Evolutionary conservation across 345 rosid species (phyloP), one percentile per base, ranked within the genome.

Genomic region (Brassica cretica): DNA sequence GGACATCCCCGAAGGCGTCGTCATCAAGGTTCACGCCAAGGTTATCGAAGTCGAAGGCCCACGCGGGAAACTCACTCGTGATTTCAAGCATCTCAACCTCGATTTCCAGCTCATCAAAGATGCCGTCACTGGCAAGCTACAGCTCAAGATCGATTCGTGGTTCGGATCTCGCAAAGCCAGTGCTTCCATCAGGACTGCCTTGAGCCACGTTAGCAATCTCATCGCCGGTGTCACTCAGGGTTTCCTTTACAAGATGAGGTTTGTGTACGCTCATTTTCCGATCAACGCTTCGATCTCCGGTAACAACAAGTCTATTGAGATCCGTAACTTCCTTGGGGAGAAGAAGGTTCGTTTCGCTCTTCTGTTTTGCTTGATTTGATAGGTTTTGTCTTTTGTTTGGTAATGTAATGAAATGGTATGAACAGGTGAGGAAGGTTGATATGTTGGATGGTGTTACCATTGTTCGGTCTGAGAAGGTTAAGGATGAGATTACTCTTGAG

Each of bases 221-320:
- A 89, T 89, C 18, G 82, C 87, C 51, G 92, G 92, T 62, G 92
- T 89, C 24, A 89, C 90, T 61, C 79, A 83, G 84, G 97, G 97
- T 1, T 91, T 88, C 76, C 87, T 86, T 11, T 91, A 91, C 88
- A 91, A 84, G 88, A 91, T 91, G 97, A 82, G 97, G 44, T 91
- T 91, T 66, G 94, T 91, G 60, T 91, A 90, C 53, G 94, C 94
- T 65, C 97, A 91, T 76, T 91, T 91, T 6, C 95, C 93, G 1
- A 91, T 90, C 84, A 91, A 91, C 63, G 93, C 97, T 11, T 89
- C 93, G 25, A 91, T 91, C 80, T 69, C 80, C 2, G 80, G 76
- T 66, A 6, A 49, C 64, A 83, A 51, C 81, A 84, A 72, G 32
- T 74, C 93, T 66, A 92, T 92, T 15, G 94, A 91, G 88, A 91